A percentile compares a stretch with the other conserved stretches of the same genome.
phyloP scores from a whole-genome alignment of 2,329 filamentous ascomycete species.

The Graphilbum ipis-grandicollis region DNA sequence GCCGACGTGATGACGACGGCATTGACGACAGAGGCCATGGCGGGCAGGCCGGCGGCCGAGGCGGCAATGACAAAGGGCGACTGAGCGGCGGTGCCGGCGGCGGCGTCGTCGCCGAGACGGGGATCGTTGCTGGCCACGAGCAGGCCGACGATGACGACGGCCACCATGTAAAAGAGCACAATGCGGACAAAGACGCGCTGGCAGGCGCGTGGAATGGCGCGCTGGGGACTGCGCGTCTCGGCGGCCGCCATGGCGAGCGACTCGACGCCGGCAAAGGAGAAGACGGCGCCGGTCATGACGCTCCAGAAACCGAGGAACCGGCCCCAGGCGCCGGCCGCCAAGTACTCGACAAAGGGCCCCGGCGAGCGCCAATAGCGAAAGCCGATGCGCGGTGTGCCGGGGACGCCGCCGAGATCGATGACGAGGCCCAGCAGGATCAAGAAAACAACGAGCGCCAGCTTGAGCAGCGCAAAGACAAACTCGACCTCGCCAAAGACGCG shows the following conservation, averaged over 20 bases:
- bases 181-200: conserved; percentile 62
- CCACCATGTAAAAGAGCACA: conserved; percentile 47
- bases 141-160: conserved; percentile 55
- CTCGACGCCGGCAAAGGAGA: conserved; percentile 43
- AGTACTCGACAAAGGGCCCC: conserved; percentile 30
- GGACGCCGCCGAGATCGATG: conserved; percentile 37
- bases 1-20: conserved; percentile 58
- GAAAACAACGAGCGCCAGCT: conserved; percentile 39
- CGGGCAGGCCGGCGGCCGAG: conserved; percentile 46
- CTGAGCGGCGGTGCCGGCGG: conserved; percentile 32
- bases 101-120: conserved; percentile 26
- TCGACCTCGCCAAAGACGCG: conserved; percentile 42
- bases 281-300: conserved; percentile 38
- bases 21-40: conserved; percentile 57
- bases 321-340: conserved; percentile 26
- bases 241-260: conserved; percentile 30
- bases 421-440: conserved; percentile 38
- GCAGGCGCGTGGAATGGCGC: conserved; percentile 56
- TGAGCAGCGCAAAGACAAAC: conserved; percentile 43
- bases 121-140: conserved; percentile 42
- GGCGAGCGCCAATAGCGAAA: conserved; percentile 31
- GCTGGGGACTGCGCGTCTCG: conserved; percentile 55
- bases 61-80: conserved; percentile 58
- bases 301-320: conserved; percentile 42
- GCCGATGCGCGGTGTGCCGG: conserved; percentile 28